Evolutionary conservation across 306 rosid genomes (phyloP).

Genomic region (Crataegus laevigata): DNA sequence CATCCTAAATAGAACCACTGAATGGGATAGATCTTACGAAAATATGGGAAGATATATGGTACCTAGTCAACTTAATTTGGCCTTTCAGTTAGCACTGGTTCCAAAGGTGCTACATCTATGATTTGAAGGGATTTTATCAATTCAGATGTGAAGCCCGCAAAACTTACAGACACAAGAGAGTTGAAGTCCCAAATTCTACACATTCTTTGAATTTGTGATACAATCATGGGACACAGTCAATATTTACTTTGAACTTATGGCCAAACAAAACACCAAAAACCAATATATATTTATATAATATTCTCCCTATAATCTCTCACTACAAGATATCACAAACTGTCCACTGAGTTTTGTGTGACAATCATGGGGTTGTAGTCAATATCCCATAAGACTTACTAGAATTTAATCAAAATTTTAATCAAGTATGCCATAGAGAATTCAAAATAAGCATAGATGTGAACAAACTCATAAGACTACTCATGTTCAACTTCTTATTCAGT

Average conservation of each 20-base stretch:
- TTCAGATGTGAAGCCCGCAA: background rate
- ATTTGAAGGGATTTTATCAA: background rate
- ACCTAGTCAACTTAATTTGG: background rate
- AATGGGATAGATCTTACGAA: background rate
- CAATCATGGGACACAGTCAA: background rate
- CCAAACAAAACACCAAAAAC: background rate
- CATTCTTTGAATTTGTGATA: background rate
- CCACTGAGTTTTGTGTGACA: background rate
- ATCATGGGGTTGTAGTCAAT: background rate
- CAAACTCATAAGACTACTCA: background rate
- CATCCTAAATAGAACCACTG: background rate
- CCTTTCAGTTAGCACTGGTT: background rate
- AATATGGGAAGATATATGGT: background rate
- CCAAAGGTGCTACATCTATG: background rate
- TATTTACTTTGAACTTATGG: background rate
- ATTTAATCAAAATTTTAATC: background rate
- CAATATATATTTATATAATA: background rate
- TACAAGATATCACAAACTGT: background rate
- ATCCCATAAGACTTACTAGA: background rate
- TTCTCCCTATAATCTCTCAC: background rate
- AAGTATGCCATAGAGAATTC: background rate
- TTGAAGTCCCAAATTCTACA: background rate
- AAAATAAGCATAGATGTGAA: background rate
- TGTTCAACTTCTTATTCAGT: conserved; percentile 6
- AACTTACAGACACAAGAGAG: background rate